phyloP scores from a whole-genome alignment of 805 yeast genomes.

The Clavispora vitiphila region DNA sequence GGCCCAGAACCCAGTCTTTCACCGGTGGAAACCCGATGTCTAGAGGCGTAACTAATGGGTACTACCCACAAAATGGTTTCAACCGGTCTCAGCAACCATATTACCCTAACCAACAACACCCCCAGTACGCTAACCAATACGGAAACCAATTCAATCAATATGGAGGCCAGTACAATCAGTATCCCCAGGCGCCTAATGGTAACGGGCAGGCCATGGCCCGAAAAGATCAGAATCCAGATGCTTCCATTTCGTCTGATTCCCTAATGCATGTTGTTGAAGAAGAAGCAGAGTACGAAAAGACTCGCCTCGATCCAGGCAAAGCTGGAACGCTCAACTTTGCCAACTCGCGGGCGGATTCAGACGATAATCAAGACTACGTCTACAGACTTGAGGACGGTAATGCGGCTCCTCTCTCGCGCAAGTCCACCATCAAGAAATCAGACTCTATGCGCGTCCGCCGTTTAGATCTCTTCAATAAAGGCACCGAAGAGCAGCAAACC shows the following conservation, averaged over 20 bases:
- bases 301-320: neutral
- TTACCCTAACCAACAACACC: neutral
- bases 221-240: neutral
- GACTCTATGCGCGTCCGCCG: conserved; percentile 39
- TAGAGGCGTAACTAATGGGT: too few species aligned
- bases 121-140: too few species aligned
- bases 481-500: conserved; percentile 1
- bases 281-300: conserved; percentile 11
- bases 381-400: conserved; percentile 28
- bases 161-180: too few species aligned
- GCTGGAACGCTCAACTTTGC: neutral
- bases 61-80: too few species aligned
- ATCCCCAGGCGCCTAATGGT: too few species aligned
- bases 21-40: neutral
- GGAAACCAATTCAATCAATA: too few species aligned
- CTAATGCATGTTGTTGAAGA: conserved; percentile 15
- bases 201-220: neutral
- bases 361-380: conserved; percentile 23
- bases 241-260: conserved; percentile 9
- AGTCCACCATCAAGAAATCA: conserved; percentile 35
- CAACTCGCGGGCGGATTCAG: neutral
- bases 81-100: neutral
- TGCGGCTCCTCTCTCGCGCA: conserved; percentile 27
- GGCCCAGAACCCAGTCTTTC: conserved; percentile 4
- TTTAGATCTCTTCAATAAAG: conserved; percentile 30